These are phyloP conservation scores for Lablab purpureus DNA, from an alignment of 306 rosid species.

Conservation along the genomic window DNA sequence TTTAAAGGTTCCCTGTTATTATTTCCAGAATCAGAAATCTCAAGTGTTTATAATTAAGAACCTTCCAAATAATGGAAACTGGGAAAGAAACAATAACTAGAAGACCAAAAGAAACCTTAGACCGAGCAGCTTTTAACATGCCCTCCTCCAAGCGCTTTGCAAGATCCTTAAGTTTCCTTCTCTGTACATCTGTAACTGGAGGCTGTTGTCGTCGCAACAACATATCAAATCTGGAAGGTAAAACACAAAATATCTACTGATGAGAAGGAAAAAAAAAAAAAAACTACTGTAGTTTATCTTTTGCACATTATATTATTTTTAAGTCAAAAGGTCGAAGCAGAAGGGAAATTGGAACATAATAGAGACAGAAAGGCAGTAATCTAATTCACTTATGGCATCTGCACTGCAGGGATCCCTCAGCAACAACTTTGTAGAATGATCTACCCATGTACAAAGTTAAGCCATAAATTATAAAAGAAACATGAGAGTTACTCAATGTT, in stretches of 20 bases:
- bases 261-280: neutral
- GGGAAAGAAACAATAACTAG: constrained; percentile 18
- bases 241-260: constrained; percentile 15
- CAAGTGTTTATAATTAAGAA: neutral
- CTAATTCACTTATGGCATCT: neutral
- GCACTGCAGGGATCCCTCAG: constrained; percentile 25
- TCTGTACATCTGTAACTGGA: constrained; percentile 53
- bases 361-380: neutral
- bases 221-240: constrained; percentile 63
- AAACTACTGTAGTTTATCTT: neutral
- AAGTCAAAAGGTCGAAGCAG: neutral
- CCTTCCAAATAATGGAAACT: constrained; percentile 15
- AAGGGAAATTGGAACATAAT: neutral
- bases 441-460: neutral
- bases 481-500: neutral
- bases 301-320: neutral
- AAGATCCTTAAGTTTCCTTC: constrained; percentile 63
- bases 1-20: constrained; percentile 4
- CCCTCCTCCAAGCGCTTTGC: constrained; percentile 90
- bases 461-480: constrained; percentile 15
- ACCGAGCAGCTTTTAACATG: constrained; percentile 62
- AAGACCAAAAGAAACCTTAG: constrained; percentile 62
- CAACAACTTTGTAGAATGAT: constrained; percentile 7
- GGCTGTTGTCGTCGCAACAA: constrained; percentile 59
- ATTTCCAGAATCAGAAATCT: constrained; percentile 19